Evolutionary conservation across 192 early-diverging fungal species (phyloP).

Genomic region (Umbelopsis sp.): DNA sequence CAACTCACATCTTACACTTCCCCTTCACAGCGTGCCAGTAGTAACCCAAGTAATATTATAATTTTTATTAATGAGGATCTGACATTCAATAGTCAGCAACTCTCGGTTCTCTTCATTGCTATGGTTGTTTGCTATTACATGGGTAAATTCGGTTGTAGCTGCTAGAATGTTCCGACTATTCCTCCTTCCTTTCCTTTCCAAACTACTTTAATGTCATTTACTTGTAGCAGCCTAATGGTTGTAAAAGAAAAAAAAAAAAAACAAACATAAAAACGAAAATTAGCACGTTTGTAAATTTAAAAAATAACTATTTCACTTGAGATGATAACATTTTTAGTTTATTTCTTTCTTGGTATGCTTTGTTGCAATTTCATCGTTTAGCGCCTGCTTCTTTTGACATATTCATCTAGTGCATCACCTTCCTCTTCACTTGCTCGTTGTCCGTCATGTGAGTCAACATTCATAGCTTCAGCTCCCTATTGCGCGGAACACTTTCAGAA

Average conservation of each 20-base stretch:
- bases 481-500: neutral
- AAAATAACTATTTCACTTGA: too few species aligned
- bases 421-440: conserved; percentile 31
- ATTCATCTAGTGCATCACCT: conserved; percentile 38
- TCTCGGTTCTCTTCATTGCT: conserved; percentile 37
- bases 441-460: conserved; percentile 4
- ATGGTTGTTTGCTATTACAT: conserved; percentile 45
- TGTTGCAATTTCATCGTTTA: neutral
- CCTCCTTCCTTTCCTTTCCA: neutral
- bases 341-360: neutral
- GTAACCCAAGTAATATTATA: conserved; percentile 34
- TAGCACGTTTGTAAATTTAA: too few species aligned
- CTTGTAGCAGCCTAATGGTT: too few species aligned
- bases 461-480: neutral
- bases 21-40: neutral
- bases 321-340: neutral
- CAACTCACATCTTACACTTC: neutral
- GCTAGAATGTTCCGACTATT: neutral
- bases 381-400: conserved; percentile 24
- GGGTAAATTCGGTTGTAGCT: conserved; percentile 35
- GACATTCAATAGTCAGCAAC: conserved; percentile 42
- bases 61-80: conserved; percentile 43
- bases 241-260: too few species aligned
- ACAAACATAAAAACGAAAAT: too few species aligned
- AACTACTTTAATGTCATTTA: neutral